Evolutionary conservation across 768 basidiomycete genomes (phyloP), one percentile per base, ranked within the genome.

Genomic region (Rhodotorula toruloides): DNA sequence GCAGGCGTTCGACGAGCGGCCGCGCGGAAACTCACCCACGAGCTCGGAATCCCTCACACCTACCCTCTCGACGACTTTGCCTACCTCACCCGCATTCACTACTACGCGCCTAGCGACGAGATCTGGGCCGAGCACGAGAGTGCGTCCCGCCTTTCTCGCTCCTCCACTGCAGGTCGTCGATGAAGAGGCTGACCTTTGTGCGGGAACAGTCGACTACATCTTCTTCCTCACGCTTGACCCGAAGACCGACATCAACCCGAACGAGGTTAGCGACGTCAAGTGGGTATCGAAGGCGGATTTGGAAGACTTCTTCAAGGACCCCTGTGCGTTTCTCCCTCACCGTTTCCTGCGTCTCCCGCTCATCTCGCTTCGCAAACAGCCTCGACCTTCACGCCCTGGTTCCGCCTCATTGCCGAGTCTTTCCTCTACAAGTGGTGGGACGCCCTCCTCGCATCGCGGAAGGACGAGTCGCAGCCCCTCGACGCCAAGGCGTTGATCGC

Each of bases 351-450:
- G 17, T 17, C 10, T 11, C 25, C 37, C 43, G 9, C 52, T 54
- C 57, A 25, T 27, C 32, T 31, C 61, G 65, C 17, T 42, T 16
- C 14, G 22, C 29, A 2, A 34, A 7, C 43, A 63, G 91, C 79
- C 62, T 90, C 90, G 77, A 84, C 83, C 4, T 99, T 99, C 78
- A 99, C 96, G 12, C 96, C 96, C 1, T 99, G 96, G 96, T 99
- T 99, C 85, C 90, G 92, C 78, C 85, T 98, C 36, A 98, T 99
- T 75, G 92, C 91, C 4, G 85, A 92, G 7, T 91, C 97, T 77
- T 94, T 94, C 78, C 82, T 99, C 48, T 98, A 93, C 76, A 90
- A 89, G 31, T 99, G 96, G 96, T 99, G 96, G 96, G 91, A 96
- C 74, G 87, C 88, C 67, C 84, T 99, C 48, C 74, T 87, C 68